phyloP scores from a whole-genome alignment of 2,329 filamentous ascomycete genomes.

The Blastomyces silverae region DNA sequence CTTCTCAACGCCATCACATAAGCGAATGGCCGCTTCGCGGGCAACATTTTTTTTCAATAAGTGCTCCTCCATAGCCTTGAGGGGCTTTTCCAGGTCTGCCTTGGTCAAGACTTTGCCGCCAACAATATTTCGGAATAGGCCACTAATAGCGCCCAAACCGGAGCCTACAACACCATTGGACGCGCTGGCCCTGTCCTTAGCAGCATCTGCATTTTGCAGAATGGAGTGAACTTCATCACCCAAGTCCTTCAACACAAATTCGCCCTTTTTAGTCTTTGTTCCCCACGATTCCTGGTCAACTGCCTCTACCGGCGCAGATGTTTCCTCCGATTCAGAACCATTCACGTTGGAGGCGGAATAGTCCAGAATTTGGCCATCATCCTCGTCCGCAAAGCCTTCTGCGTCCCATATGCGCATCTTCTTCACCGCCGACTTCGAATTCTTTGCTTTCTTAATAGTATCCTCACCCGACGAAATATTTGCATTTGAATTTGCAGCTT shows the following conservation, averaged over 20 bases:
- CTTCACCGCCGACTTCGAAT: constrained; percentile 56
- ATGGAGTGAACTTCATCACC: constrained; percentile 92
- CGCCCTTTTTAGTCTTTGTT: constrained; percentile 72
- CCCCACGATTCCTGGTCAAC: constrained; percentile 80
- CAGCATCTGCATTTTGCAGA: constrained; percentile 68
- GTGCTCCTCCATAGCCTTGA: constrained; percentile 95
- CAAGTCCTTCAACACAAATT: constrained; percentile 88
- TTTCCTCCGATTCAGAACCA: constrained; percentile 44
- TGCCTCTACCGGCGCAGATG: constrained; percentile 58
- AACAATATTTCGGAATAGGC: constrained; percentile 88
- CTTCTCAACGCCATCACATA: constrained; percentile 86
- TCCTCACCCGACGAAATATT: constrained; percentile 77
- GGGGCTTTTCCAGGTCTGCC: constrained; percentile 80
- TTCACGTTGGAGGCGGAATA: constrained; percentile 64
- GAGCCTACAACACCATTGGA: constrained; percentile 66
- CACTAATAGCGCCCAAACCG: constrained; percentile 73
- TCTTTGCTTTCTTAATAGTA: constrained; percentile 52
- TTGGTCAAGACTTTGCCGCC: constrained; percentile 89
- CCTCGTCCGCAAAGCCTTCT: constrained; percentile 79
- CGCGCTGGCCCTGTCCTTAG: constrained; percentile 44
- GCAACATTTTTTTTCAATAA: constrained; percentile 93
- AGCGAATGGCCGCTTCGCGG: constrained; percentile 80
- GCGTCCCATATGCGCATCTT: constrained; percentile 89
- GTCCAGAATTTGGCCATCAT: constrained; percentile 72
- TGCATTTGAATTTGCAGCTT: constrained; percentile 50